Base-by-base conservation (phyloP, 129 eudicot species). In the Lonicera japonica region DNA sequence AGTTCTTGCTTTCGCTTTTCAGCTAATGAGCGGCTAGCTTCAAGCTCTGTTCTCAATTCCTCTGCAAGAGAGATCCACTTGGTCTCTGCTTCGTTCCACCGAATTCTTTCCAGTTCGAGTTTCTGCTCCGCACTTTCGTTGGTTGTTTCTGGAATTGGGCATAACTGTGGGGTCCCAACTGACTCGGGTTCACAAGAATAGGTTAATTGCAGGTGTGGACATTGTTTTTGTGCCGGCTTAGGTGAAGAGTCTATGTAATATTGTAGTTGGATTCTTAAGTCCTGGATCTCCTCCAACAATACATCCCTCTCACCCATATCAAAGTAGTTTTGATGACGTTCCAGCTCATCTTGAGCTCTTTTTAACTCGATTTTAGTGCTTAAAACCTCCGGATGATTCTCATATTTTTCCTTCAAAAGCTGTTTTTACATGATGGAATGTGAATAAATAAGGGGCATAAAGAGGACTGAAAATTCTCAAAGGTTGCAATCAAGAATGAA, bases 241-340 rank as follows among this genome's bases (percentile, higher is more conserved):
- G 82, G 84, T 56, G 96, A 87, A 77, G 70, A 69, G 45, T 92
- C 91, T 1, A 86, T 56, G 63, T 85, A 92, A 60, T 75, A 79
- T 20, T 85, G 95, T 61, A 92, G 89, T 66, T 92, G 99, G 71
- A 71, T 66, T 67, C 91, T 82, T 62, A 92, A 68, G 76, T 92
- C 92, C 67, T 80, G 95, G 66, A 92, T 82, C 74, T 92, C 96
- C 72, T 92, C 99, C 64, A 85, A 29, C 58, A 92, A 58, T 20
- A 92, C 83, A 76, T 92, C 99, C 78, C 89, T 87, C 75, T 92
- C 99, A 25, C 99, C 99, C 82, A 92, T 75, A 69, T 88, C 96
- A 66, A 81, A 81, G 71, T 85, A 94, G 63, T 71, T 94, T 56
- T 65, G 80, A 29, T 85, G 81, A 55, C 86, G 80, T 66, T 85